Evolutionary conservation across 371 early-diverging fungal genomes (phyloP).

Genomic region (Coemansia sp.): DNA sequence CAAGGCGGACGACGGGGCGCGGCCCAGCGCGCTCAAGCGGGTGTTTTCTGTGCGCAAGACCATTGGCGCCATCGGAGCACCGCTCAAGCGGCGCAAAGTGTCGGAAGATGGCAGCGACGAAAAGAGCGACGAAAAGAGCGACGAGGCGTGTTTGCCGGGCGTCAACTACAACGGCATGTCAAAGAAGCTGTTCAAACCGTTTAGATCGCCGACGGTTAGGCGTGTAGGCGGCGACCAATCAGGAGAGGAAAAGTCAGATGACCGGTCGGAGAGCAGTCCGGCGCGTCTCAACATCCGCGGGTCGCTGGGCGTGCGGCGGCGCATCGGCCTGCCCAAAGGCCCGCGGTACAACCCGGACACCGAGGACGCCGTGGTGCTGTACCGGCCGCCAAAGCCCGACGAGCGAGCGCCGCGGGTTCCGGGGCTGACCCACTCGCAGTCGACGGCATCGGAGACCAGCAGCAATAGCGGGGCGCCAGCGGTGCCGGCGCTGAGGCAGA

Average conservation of each 20-base stretch:
- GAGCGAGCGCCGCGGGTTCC: conserved; percentile 8
- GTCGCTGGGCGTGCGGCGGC: conserved; percentile 67
- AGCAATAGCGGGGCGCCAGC: conserved; percentile 47
- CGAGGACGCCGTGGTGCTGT: conserved; percentile 82
- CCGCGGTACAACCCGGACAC: conserved; percentile 84
- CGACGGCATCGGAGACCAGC: conserved; percentile 28
- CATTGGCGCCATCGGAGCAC: not conserved
- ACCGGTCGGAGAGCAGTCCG: not conserved
- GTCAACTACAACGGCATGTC: conserved; percentile 50
- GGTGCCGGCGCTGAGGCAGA: conserved; percentile 50
- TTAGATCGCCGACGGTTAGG: conserved; percentile 46
- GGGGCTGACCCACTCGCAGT: conserved; percentile 38
- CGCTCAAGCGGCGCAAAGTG: conserved; percentile 6
- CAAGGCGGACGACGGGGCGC: not conserved
- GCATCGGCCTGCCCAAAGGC: conserved; percentile 54
- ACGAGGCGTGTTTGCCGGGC: conserved; percentile 32
- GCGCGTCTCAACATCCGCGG: conserved; percentile 23
- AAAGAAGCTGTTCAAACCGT: conserved; percentile 51
- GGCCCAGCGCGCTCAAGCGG: conserved; percentile 27
- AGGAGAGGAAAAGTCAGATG: conserved; percentile 6
- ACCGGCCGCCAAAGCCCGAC: conserved; percentile 65
- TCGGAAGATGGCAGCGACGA: not conserved
- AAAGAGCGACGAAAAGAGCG: not conserved
- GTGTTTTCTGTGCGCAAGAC: conserved; percentile 37
- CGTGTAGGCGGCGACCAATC: conserved; percentile 3